Base-by-base conservation (phyloP, 495 filamentous ascomycete species). In the Xanthoparmelia taractica region DNA sequence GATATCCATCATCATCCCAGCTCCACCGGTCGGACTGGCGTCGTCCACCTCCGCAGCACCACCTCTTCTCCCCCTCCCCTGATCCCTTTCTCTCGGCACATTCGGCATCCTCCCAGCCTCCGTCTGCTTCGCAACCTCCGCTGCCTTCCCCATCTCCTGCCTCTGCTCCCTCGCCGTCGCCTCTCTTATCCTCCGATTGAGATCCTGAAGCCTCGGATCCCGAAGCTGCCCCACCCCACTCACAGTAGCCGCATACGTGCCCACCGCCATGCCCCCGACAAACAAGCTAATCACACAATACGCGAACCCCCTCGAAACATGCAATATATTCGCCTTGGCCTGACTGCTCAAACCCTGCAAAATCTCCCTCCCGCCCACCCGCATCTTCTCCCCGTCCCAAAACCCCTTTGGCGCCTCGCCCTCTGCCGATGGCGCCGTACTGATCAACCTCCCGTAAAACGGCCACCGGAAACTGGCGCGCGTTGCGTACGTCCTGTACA, bases 21-120 rank as follows among this genome's bases (percentile, higher is more conserved):
- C 66, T 23, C 66, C 68, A 11, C 68, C 66, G 15, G 64, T 70
- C 20, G 66, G 69, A 57, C 69, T 70, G 25, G 63, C 65, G 25
- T 68, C 65, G 57, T 68, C 66, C 37, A 34, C 40, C 38, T 12
- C 45, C 38, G 13, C 48, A 33, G 36, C 31, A 18, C 47, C 52
- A 18, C 43, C 57, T 25, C 60, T 63, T 10, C 45, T 59, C 29
- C 37, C 50, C 56, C 18, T 54, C 58, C 52, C 59, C 27, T 56
- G 36, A 0, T 55, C 58, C 8, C 60, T 20, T 34, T 33, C 50
- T 25, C 27, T 29, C 25, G 48, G 48, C 1, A 31, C 7, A 18
- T 31, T 52, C 34, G 15, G 43, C 64, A 45, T 55, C 58, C 48
- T 45, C 65, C 41, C 58, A 18, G 60, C 58, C 57, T 66, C 64